Percentiles rank a stretch among this genome's conserved stretches.
Conservation (phyloP, 495 filamentous ascomycete genomes). For the Aspergillus panamensis region DNA sequence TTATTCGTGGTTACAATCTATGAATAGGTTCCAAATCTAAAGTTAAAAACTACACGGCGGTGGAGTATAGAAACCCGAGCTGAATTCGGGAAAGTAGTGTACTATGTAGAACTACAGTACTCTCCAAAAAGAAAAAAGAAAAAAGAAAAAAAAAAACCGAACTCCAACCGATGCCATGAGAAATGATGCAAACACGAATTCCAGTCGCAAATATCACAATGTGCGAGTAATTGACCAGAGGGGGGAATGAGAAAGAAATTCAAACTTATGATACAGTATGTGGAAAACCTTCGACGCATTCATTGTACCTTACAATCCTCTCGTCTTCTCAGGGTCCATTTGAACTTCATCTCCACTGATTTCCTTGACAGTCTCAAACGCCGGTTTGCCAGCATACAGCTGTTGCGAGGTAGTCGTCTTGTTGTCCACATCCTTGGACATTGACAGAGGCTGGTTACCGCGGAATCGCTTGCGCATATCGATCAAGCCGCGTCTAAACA, state of each 20-base stretch:
- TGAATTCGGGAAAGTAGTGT: neutral
- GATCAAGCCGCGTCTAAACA: conserved; percentile 70
- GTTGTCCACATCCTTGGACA: conserved; percentile 58
- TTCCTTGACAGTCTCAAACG: conserved; percentile 56
- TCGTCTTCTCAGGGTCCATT: conserved; percentile 51
- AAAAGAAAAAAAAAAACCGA: conserved; percentile 8
- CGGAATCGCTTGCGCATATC: conserved; percentile 99
- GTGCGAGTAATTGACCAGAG: neutral
- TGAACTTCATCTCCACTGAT: conserved; percentile 45
- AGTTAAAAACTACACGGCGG: too few species aligned
- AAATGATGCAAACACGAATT: conserved; percentile 9
- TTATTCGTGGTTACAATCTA: neutral
- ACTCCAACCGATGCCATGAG: conserved; percentile 26
- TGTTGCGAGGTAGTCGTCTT: conserved; percentile 47
- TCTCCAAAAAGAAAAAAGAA: neutral
- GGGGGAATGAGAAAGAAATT: neutral
- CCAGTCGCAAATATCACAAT: neutral
- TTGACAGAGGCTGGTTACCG: conserved; percentile 82
- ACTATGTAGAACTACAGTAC: conserved; percentile 1
- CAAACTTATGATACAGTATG: conserved; percentile 4
- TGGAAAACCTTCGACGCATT: neutral
- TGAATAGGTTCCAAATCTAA: neutral
- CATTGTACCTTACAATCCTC: conserved; percentile 32
- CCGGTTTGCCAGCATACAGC: conserved; percentile 76
- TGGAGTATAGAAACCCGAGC: too few species aligned